A percentile compares a stretch with the other conserved stretches of the same genome.
phyloP scores from a whole-genome alignment of 164 flowering plant genomes.

The Berberis vulgaris region DNA sequence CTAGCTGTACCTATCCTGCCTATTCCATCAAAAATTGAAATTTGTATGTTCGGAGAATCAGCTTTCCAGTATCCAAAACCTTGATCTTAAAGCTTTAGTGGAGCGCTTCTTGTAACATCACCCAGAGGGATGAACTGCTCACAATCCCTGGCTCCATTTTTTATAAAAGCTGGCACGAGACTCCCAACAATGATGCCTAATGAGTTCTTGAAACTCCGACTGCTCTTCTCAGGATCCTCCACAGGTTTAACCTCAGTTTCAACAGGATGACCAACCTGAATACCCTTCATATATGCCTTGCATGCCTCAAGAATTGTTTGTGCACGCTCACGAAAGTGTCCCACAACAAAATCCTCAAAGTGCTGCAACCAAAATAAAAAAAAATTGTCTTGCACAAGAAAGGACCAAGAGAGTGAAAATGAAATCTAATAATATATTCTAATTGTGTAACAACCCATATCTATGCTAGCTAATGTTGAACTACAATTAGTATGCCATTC shows the following conservation, averaged over 20 bases:
- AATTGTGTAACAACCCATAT: too few relatives aligned
- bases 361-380: constrained; percentile 2
- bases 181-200: constrained; percentile 23
- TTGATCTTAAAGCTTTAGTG: constrained; percentile 1
- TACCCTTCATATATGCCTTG: constrained; percentile 28
- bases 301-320: constrained; percentile 1
- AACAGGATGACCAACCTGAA: constrained; percentile 54
- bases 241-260: constrained; percentile 45
- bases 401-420: not conserved
- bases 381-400: not conserved
- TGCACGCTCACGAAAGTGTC: constrained; percentile 3
- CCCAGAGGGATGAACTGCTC: constrained; percentile 22
- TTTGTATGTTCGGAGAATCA: not conserved
- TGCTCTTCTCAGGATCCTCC: constrained; percentile 30
- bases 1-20: not conserved
- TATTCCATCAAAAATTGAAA: not conserved
- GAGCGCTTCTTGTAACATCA: constrained; percentile 1
- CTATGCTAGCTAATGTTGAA: too few relatives aligned
- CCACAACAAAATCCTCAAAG: not conserved
- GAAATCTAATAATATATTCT: not conserved
- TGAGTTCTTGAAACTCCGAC: constrained; percentile 26
- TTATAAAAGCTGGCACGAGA: constrained; percentile 37
- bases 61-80: not conserved
- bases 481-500: too few relatives aligned
- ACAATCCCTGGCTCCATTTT: constrained; percentile 41